Conservation (phyloP, 108 stramenopile genomes). For the Skeletonema grethae region DNA sequence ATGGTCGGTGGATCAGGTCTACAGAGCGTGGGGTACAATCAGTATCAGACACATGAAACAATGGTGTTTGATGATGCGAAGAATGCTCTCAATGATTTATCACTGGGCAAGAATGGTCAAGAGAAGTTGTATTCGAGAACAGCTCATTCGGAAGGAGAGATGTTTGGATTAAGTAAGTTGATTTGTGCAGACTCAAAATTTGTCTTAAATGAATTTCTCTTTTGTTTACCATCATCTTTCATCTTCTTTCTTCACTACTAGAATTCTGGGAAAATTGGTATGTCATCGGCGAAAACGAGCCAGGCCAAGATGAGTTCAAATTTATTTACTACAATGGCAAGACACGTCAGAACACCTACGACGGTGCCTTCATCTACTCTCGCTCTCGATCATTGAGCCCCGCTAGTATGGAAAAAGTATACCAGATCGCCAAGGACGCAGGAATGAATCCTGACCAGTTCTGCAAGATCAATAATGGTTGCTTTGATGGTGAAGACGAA, state of each 20-base stretch:
- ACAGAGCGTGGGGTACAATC: conserved; percentile 78
- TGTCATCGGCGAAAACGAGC: conserved; percentile 85
- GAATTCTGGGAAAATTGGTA: conserved; percentile 99
- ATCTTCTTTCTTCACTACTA: conserved; percentile 23
- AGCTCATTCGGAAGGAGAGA: conserved; percentile 91
- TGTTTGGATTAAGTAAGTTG: conserved; percentile 91
- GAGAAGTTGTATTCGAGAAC: conserved; percentile 77
- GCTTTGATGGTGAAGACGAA: conserved; percentile 57
- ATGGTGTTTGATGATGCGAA: conserved; percentile 80
- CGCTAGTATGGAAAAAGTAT: conserved; percentile 82
- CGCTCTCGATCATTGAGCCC: conserved; percentile 76
- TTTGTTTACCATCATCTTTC: conserved; percentile 2
- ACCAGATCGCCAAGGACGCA: conserved; percentile 86
- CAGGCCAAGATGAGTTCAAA: conserved; percentile 86
- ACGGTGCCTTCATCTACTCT: conserved; percentile 96
- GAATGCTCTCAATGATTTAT: conserved; percentile 26
- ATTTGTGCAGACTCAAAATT: no score
- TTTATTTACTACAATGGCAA: conserved; percentile 97
- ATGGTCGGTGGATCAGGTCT: conserved; percentile 46
- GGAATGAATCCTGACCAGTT: conserved; percentile 92
- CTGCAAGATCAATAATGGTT: conserved; percentile 90
- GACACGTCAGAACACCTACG: conserved; percentile 96
- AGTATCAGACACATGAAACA: conserved; percentile 81
- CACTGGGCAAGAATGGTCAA: conserved; percentile 58
- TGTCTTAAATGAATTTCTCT: background rate